Conservation (phyloP, 2,329 filamentous ascomycete genomes). For the Alternaria sp. region DNA sequence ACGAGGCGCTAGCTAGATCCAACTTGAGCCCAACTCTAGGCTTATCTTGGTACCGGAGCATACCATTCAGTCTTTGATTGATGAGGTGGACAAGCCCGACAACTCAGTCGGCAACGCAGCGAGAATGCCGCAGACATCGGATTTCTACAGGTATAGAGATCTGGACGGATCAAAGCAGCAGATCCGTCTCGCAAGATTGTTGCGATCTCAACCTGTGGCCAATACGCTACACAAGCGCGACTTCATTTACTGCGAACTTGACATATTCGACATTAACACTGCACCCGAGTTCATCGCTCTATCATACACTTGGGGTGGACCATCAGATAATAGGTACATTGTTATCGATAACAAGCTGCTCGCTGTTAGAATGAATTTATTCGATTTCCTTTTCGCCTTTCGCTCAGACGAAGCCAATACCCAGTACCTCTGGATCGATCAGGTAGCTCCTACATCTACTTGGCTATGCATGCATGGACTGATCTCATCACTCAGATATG, state of each 20-base stretch:
- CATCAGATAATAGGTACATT: not conserved
- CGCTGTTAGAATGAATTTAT: not conserved
- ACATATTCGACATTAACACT: not conserved
- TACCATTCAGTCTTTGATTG: not conserved
- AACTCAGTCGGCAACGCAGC: not conserved
- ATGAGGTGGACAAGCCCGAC: not conserved
- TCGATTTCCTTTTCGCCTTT: slow-evolving; percentile 7
- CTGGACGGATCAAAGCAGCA: not conserved
- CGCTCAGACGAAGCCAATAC: not conserved
- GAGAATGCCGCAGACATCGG: not conserved
- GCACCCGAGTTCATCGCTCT: slow-evolving; percentile 1
- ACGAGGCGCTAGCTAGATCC: not conserved
- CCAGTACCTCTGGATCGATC: slow-evolving; percentile 6
- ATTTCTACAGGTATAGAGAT: not conserved
- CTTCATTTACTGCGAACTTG: not conserved
- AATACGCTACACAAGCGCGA: not conserved
- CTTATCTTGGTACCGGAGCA: not conserved
- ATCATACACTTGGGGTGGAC: slow-evolving; percentile 4
- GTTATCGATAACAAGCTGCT: not conserved
- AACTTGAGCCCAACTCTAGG: not conserved
- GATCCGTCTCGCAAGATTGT: not conserved
- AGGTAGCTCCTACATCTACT: not conserved
- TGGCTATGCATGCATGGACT: not conserved
- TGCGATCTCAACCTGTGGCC: not conserved
- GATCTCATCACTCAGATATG: slow-evolving; percentile 5